Base-by-base conservation (phyloP, 306 rosid genomes). In the Quercus bicolor region DNA sequence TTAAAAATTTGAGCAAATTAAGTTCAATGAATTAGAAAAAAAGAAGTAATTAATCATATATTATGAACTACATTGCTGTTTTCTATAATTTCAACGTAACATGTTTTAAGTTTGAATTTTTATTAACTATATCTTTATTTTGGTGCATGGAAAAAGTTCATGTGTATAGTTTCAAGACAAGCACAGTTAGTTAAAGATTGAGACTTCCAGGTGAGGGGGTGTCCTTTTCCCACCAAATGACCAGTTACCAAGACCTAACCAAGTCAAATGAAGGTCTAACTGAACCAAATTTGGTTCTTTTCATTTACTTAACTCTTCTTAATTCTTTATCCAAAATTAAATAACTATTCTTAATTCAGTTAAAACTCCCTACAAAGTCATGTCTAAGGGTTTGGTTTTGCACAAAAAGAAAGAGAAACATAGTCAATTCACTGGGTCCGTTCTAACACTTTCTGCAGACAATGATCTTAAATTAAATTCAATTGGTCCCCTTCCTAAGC, bases 221-320 rank as follows among this genome's bases (percentile, higher is more conserved):
- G 72, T 64, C 19, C 29, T 13, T 68, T 61, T 79, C 29, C 56
- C 53, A 43, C 66, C 71, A 21, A 71, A 72, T 65, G 80, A 68
- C 76, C 29, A 2, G 71, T 24, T 70, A 57, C 31, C 59, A 56
- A 69, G 24, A 40, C 6, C 48, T 23, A 43, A 45, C 45, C 56
- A 60, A 69, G 40, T 77, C 75, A 54, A 34, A 37, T 18, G 11
- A 52, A 29, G 37, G 12, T 62, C 76, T 45, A 24, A 21, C 4
- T 60, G 64, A 15, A 80, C 28, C 68, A 65, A 24, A 51, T 37
- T 37, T 18, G 9, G 51, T 13, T 33, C 5, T 51, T 24, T 10
- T 26, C 68, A 48, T 48, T 48, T 48, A 48, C 14, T 48, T 48
- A 13, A 37, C 11, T 37, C 45, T 37, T 37, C 11, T 7, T 37